phyloP scores from a whole-genome alignment of 257 asterid genomes.

The Linderniella brevidens region DNA sequence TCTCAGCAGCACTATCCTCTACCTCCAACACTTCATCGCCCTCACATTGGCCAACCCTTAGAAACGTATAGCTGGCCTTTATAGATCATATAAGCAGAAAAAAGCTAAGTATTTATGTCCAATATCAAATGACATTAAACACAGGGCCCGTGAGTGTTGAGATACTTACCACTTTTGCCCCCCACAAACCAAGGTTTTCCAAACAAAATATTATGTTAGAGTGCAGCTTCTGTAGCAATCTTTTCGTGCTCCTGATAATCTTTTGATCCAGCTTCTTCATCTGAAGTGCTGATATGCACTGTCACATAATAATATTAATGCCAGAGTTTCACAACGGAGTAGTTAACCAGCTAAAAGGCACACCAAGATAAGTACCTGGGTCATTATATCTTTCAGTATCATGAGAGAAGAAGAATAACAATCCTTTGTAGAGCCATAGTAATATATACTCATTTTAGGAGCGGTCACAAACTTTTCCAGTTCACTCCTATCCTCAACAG shows the following conservation, averaged over 20 bases:
- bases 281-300: constrained; percentile 42
- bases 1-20: constrained; percentile 33
- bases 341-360: too few species aligned
- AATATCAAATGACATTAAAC: background rate
- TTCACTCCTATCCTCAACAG: constrained; percentile 65
- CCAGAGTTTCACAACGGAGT: too few species aligned
- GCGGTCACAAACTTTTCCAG: constrained; percentile 52
- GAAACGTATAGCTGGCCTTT: constrained; percentile 64
- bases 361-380: constrained; percentile 36
- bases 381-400: constrained; percentile 64
- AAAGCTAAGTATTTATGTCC: background rate
- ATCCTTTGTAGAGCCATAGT: constrained; percentile 31
- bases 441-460: constrained; percentile 57
- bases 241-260: constrained; percentile 34
- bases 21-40: constrained; percentile 24
- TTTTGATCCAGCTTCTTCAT: constrained; percentile 29
- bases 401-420: constrained; percentile 17
- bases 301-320: constrained; percentile 10
- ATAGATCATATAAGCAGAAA: background rate
- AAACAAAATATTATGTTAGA: constrained; percentile 51
- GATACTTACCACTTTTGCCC: constrained; percentile 63
- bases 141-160: too few species aligned
- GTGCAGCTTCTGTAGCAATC: constrained; percentile 51
- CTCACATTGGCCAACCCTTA: constrained; percentile 48
- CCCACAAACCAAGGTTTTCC: constrained; percentile 81